Conservation (phyloP, 495 filamentous ascomycete species). For the Tuber magnatum region DNA sequence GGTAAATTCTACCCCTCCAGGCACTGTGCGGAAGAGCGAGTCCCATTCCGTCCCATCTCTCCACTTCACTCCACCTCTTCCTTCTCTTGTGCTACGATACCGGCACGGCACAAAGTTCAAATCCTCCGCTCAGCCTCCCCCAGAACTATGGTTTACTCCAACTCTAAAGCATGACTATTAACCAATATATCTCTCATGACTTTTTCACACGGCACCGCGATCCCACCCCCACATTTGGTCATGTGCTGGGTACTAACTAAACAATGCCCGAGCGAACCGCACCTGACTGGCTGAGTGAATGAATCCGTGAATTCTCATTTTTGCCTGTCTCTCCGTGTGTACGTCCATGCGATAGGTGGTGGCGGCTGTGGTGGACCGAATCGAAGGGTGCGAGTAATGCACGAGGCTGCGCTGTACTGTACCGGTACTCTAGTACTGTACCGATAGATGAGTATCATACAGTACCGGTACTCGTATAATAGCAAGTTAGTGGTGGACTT, state of each 20-base stretch:
- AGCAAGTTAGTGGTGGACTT: not conserved
- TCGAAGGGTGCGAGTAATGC: not conserved
- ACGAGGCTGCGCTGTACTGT: not conserved
- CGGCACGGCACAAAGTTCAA: not conserved
- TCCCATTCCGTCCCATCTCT: not conserved
- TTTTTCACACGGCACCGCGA: not conserved
- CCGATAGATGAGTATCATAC: no score
- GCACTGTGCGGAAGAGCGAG: not conserved
- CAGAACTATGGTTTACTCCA: not conserved
- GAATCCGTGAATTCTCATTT: not conserved
- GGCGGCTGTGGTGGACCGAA: not conserved
- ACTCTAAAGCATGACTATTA: not conserved
- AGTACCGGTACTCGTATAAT: not conserved
- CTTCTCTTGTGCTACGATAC: not conserved
- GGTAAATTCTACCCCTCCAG: no score
- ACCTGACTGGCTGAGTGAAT: not conserved
- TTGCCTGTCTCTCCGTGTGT: not conserved
- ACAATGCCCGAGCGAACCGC: not conserved
- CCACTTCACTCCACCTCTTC: not conserved
- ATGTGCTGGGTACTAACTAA: not conserved
- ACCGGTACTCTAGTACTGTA: no score
- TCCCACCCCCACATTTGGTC: not conserved
- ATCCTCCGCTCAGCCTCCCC: not conserved
- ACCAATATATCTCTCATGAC: not conserved
- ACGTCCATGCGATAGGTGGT: not conserved